phyloP scores from a whole-genome alignment of 2,329 filamentous ascomycete species.

The Colletotrichum cereale region DNA sequence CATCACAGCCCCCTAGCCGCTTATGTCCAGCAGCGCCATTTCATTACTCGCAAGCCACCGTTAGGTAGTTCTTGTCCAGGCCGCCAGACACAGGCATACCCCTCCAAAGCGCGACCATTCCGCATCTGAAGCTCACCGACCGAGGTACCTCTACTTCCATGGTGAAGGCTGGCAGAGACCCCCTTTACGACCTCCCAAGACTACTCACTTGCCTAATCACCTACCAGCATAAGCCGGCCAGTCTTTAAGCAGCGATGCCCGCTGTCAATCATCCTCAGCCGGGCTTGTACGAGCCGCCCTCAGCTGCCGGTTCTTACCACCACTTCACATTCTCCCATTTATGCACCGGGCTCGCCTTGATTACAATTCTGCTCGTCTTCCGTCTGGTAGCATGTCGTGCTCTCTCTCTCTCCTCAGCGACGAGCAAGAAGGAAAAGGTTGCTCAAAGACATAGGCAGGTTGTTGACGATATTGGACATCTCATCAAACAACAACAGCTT shows the following conservation, averaged over 20 bases:
- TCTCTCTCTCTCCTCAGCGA: constrained; percentile 5
- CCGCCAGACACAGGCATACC: constrained; percentile 39
- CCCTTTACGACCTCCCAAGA: constrained; percentile 28
- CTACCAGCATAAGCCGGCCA: constrained; percentile 48
- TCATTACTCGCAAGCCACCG: constrained; percentile 42
- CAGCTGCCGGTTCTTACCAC: constrained; percentile 22
- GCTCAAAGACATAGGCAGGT: not conserved
- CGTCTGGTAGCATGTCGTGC: constrained; percentile 32
- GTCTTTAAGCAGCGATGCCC: constrained; percentile 53
- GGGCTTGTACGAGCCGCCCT: constrained; percentile 45
- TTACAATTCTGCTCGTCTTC: constrained; percentile 52
- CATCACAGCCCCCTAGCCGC: constrained; percentile 38
- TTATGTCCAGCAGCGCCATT: constrained; percentile 41
- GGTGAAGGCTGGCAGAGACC: constrained; percentile 25
- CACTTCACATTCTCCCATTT: constrained; percentile 42
- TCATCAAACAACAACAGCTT: constrained; percentile 38
- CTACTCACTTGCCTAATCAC: constrained; percentile 48
- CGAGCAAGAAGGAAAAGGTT: constrained; percentile 8
- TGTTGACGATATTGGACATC: not conserved
- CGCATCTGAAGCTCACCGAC: constrained; percentile 27
- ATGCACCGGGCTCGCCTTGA: constrained; percentile 48
- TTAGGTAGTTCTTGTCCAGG: constrained; percentile 33
- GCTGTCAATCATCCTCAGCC: constrained; percentile 48
- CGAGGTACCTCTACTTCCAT: constrained; percentile 37
- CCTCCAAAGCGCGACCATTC: constrained; percentile 40